phyloP scores from a whole-genome alignment of 768 basidiomycete genomes.

The Solioccasus polychromus region DNA sequence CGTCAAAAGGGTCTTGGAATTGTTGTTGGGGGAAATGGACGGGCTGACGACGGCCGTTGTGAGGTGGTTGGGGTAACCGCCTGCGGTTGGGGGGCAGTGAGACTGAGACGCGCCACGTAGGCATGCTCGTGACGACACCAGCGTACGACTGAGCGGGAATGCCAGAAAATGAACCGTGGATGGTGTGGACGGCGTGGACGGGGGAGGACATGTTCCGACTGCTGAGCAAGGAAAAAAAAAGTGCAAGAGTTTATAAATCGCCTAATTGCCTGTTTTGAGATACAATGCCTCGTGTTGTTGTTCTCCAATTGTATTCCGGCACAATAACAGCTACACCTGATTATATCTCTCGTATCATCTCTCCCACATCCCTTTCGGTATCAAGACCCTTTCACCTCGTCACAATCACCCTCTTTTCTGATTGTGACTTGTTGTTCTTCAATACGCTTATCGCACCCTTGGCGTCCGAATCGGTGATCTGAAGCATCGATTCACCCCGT shows the following conservation, averaged over 20 bases:
- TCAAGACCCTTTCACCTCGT: background rate
- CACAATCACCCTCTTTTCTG: constrained; percentile 5
- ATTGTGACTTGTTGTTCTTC: constrained; percentile 4
- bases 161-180: constrained; percentile 32
- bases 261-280: too few relatives aligned
- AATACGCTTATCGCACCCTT: background rate
- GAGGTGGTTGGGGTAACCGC: constrained; percentile 22
- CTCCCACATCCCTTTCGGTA: background rate
- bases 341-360: background rate
- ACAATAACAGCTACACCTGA: too few relatives aligned
- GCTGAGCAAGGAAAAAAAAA: too few relatives aligned
- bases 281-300: too few relatives aligned
- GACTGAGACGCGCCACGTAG: constrained; percentile 25
- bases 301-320: constrained; percentile 17
- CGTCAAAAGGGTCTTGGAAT: constrained; percentile 30
- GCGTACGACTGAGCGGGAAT: constrained; percentile 25
- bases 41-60: constrained; percentile 17
- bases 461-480: background rate
- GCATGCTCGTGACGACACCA: constrained; percentile 23
- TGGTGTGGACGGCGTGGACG: constrained; percentile 29
- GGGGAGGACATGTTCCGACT: constrained; percentile 31
- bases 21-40: constrained; percentile 21
- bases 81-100: constrained; percentile 26
- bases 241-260: constrained; percentile 27
- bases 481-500: too few relatives aligned